A percentile compares a stretch with the other conserved stretches of the same genome.
These are phyloP conservation scores for Boletales sp. DNA, from an alignment of 768 basidiomycete species.

Conservation along the genomic window DNA sequence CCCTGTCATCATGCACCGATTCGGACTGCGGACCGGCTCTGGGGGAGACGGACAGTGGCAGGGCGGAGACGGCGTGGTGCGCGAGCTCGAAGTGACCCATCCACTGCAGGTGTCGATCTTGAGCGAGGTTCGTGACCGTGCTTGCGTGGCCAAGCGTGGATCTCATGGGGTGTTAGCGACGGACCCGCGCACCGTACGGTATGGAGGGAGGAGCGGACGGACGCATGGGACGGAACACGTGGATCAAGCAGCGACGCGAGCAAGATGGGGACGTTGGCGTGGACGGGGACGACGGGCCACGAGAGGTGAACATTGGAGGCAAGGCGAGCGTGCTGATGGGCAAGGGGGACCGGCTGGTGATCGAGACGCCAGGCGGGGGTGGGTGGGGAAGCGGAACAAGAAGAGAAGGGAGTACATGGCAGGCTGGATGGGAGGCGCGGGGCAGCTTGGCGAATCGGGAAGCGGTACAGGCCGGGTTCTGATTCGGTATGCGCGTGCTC, in stretches of 20 bases:
- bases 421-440: too few species aligned
- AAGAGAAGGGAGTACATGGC: too few species aligned
- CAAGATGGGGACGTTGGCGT: slow-evolving; percentile 66
- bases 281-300: slow-evolving; percentile 30
- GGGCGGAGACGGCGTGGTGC: slow-evolving; percentile 82
- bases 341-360: slow-evolving; percentile 73
- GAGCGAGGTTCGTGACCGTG: slow-evolving; percentile 56
- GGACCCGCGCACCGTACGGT: slow-evolving; percentile 85
- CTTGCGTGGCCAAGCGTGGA: neutral
- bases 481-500: too few species aligned
- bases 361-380: slow-evolving; percentile 90
- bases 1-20: slow-evolving; percentile 84
- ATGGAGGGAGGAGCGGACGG: slow-evolving; percentile 76
- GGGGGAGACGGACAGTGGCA: slow-evolving; percentile 68
- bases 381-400: slow-evolving; percentile 59
- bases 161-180: slow-evolving; percentile 45
- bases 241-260: slow-evolving; percentile 67
- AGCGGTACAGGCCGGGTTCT: too few species aligned
- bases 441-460: too few species aligned
- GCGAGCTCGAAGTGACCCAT: slow-evolving; percentile 81
- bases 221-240: slow-evolving; percentile 76
- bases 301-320: slow-evolving; percentile 84
- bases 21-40: slow-evolving; percentile 67
- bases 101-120: slow-evolving; percentile 84
- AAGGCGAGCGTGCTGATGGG: slow-evolving; percentile 88